These are phyloP conservation scores for Geoglossum glabrum DNA, from an alignment of 495 filamentous ascomycete genomes.

Conservation along the genomic window DNA sequence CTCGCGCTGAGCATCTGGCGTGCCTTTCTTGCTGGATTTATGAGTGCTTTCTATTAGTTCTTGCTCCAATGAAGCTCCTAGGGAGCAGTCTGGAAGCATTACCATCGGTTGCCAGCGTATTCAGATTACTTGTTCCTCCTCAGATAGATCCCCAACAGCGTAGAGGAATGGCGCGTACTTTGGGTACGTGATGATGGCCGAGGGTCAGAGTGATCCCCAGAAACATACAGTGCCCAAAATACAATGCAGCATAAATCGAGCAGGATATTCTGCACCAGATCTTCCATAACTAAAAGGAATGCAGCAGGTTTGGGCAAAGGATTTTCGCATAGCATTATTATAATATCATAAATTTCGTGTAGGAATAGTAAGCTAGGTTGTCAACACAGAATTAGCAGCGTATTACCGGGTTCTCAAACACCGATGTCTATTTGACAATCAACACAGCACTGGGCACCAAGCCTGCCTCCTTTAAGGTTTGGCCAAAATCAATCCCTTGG, in stretches of 20 bases:
- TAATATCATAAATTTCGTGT: background rate
- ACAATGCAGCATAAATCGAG: background rate
- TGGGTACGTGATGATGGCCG: background rate
- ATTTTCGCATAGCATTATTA: background rate
- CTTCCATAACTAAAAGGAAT: background rate
- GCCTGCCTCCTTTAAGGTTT: constrained; percentile 81
- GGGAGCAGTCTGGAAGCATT: too few species aligned
- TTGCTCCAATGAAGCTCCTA: too few species aligned
- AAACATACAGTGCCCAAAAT: background rate
- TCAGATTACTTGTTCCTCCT: too few species aligned
- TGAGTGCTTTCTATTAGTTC: too few species aligned
- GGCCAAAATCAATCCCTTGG: constrained; percentile 52
- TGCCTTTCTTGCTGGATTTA: background rate
- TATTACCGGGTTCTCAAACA: background rate
- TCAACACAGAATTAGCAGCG: background rate
- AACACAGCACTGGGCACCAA: constrained; percentile 76
- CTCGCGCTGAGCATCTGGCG: background rate
- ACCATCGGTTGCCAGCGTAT: background rate
- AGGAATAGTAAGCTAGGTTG: background rate
- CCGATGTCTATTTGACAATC: constrained; percentile 35
- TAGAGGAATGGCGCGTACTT: background rate
- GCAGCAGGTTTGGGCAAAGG: background rate
- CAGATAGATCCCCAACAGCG: too few species aligned
- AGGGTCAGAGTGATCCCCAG: background rate
- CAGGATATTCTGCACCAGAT: background rate